phyloP scores from a whole-genome alignment of 2,329 filamentous ascomycete genomes.

The Calonectria pteridis region DNA sequence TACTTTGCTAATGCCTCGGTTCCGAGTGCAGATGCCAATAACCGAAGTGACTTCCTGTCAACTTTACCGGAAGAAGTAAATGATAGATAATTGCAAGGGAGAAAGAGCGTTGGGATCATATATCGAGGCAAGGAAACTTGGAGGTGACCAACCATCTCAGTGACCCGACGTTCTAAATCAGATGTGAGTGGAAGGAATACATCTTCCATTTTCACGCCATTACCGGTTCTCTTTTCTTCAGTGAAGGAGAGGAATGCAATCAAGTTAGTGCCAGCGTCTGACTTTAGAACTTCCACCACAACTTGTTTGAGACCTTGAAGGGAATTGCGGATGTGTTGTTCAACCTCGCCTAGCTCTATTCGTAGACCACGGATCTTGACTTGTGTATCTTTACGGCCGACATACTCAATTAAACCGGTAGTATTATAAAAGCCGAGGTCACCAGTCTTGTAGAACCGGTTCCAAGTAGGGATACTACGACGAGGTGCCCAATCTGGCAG shows the following conservation, averaged over 20 bases:
- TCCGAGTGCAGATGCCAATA: slow-evolving; percentile 19
- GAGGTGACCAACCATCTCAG: neutral
- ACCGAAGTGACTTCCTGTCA: neutral
- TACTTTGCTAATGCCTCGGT: slow-evolving; percentile 23
- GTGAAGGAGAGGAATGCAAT: neutral
- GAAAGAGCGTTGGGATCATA: slow-evolving; percentile 1
- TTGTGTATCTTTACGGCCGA: slow-evolving; percentile 66
- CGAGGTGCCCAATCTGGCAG: slow-evolving; percentile 33
- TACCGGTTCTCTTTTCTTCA: neutral
- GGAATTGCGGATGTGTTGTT: slow-evolving; percentile 4
- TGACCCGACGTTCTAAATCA: neutral
- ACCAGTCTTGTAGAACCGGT: slow-evolving; percentile 38
- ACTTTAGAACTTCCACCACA: neutral
- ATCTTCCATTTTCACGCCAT: neutral
- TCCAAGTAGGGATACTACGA: slow-evolving; percentile 28
- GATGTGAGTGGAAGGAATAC: neutral
- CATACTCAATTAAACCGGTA: slow-evolving; percentile 53
- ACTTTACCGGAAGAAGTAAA: neutral
- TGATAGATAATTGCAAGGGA: neutral
- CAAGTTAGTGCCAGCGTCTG: neutral
- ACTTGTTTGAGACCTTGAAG: neutral
- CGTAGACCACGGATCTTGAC: slow-evolving; percentile 69
- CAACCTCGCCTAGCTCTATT: slow-evolving; percentile 55
- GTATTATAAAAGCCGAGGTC: slow-evolving; percentile 42
- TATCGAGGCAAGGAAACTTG: neutral